Percentiles rank a stretch among this genome's conserved stretches.
phyloP scores from a whole-genome alignment of 768 basidiomycete genomes.

The Lactarius trivialis region DNA sequence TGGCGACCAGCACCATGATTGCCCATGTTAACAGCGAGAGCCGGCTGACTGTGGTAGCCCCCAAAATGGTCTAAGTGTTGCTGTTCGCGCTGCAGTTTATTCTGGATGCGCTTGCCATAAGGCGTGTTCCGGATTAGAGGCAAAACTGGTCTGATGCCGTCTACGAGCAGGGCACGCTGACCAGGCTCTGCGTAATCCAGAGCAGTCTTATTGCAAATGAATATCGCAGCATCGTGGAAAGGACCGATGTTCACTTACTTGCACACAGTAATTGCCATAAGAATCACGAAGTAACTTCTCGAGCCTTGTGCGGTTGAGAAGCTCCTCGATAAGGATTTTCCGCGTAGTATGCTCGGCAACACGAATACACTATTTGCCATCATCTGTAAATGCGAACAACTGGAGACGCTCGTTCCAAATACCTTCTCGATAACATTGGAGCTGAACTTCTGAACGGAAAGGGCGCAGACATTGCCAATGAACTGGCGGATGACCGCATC shows the following conservation, averaged over 20 bases:
- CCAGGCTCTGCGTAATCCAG: conserved; percentile 95
- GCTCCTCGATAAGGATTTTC: conserved; percentile 90
- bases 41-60: conserved; percentile 53
- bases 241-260: conserved; percentile 40
- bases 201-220: conserved; percentile 59
- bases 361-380: conserved; percentile 54
- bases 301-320: conserved; percentile 87
- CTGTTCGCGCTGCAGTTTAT: conserved; percentile 91
- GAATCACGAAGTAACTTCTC: conserved; percentile 96
- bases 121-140: conserved; percentile 98
- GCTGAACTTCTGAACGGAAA: conserved; percentile 98
- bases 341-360: conserved; percentile 94
- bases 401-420: background rate
- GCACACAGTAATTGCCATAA: conserved; percentile 94
- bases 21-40: conserved; percentile 50
- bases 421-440: conserved; percentile 99
- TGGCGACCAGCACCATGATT: conserved; percentile 50
- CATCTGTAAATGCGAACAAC: background rate
- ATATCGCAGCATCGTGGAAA: conserved; percentile 3
- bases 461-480: conserved; percentile 91
- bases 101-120: conserved; percentile 98
- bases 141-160: conserved; percentile 96
- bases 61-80: conserved; percentile 57
- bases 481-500: conserved; percentile 98
- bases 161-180: conserved; percentile 88